Evolutionary conservation across 352 stramenopile species (phyloP), one percentile per base, ranked within the genome.

Genomic region (Globisporangium polare): DNA sequence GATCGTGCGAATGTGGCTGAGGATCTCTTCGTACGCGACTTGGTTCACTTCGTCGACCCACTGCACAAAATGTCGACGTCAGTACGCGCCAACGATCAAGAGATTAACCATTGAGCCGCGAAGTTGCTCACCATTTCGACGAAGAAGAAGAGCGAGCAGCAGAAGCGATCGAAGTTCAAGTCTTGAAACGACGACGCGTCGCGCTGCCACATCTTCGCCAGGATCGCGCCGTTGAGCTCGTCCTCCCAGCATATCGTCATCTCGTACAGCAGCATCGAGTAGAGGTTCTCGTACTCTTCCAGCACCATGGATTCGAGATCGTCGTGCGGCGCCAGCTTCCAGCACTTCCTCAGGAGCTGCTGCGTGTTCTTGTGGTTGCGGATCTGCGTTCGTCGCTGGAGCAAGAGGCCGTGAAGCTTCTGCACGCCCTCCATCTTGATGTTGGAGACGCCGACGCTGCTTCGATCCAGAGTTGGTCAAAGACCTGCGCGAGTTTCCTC

Each of bases 181-280:
- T 71, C 57, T 13, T 42, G 3, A 49, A 80, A 72, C 27, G 57
- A 66, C 12, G 55, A 69, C 29, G 69, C 68, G 41, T 86, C 74
- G 9, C 73, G 74, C 24, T 63, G 62, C 70, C 78, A 83, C 67
- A 85, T 76, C 54, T 85, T 88, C 37, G n/a, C 29, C 43, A 84
- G 26, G 7, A 84, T 61, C 27, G 62, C 56, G 50, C 74, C 64
- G 41, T 74, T 81, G 13, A 78, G 68, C 46, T 86, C 76, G 35
- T 88, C 69, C 9, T 86, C 74, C 76, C 74, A 86, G 70, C 71
- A 88, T 24, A 86, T 73, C 5, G 74, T 84, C 76, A 84, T 81
- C 45, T 84, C 74, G 35, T 77, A 81, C n/a, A 88, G 53, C 41
- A 88, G 45, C 10, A 71, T 77, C 2, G 72, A 80, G 68, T 85